Conservation (phyloP, 352 stramenopile genomes). For the Globisporangium lucens region DNA sequence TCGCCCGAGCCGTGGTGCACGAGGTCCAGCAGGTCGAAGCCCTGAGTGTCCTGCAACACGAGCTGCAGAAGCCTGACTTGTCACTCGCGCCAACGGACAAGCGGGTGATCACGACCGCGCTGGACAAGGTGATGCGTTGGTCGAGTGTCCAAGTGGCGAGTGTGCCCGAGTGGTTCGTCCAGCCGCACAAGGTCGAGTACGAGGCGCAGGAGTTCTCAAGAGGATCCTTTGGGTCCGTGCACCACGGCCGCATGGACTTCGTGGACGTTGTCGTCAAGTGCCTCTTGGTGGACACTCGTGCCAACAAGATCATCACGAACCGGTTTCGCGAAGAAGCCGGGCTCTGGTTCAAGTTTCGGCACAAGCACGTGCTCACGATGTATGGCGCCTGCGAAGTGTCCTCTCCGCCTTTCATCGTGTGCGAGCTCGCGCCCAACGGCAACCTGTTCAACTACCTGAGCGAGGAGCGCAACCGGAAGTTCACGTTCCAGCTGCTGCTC, state of each 20-base stretch:
- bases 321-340: conserved; percentile 4
- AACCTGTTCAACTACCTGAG: conserved; percentile 10
- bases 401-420: conserved; percentile 10
- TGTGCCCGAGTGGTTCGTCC: background rate
- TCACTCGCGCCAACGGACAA: background rate
- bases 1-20: background rate
- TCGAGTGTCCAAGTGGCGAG: background rate
- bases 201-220: background rate
- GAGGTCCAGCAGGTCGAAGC: background rate
- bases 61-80: background rate
- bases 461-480: background rate
- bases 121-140: conserved; percentile 3
- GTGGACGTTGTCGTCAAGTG: conserved; percentile 12
- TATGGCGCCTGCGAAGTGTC: conserved; percentile 19
- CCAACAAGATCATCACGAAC: background rate
- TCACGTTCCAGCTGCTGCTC: background rate
- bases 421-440: background rate
- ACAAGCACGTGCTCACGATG: conserved; percentile 17
- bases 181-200: background rate
- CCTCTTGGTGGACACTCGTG: background rate
- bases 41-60: conserved; percentile 3
- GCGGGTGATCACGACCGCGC: background rate
- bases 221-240: conserved; percentile 6
- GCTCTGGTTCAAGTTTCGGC: conserved; percentile 14
- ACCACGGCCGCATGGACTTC: background rate